phyloP scores from a whole-genome alignment of 2,329 filamentous ascomycete species.

The Talaromyces verruculosus region DNA sequence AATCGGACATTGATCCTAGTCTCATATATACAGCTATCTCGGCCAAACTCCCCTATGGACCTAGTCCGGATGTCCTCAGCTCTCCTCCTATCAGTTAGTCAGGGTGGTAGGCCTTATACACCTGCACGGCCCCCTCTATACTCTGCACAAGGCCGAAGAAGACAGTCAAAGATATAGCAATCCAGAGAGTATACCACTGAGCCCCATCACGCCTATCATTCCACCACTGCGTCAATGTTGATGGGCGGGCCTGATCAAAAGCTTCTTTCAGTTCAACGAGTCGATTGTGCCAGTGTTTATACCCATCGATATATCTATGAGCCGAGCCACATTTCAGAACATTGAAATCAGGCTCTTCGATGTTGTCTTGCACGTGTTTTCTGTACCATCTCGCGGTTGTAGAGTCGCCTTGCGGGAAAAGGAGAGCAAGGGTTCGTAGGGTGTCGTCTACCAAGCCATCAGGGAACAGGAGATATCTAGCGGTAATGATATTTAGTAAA shows the following conservation, averaged over 20 bases:
- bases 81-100: background rate
- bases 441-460: background rate
- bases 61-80: too few relatives aligned
- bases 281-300: constrained; percentile 46
- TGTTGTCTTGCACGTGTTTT: too few relatives aligned
- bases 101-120: constrained; percentile 32
- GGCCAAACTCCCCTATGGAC: too few relatives aligned
- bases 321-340: background rate
- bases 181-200: constrained; percentile 50
- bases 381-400: too few relatives aligned
- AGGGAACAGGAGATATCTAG: background rate
- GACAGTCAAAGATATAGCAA: constrained; percentile 42
- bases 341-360: too few relatives aligned
- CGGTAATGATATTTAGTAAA: too few relatives aligned
- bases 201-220: constrained; percentile 43
- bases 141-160: constrained; percentile 46
- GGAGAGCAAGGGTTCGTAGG: constrained; percentile 1
- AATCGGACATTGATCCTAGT: background rate
- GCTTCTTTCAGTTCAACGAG: constrained; percentile 46
- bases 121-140: constrained; percentile 45
- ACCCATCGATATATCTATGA: constrained; percentile 27
- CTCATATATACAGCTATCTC: too few relatives aligned
- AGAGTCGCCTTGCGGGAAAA: constrained; percentile 13
- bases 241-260: constrained; percentile 42
- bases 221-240: constrained; percentile 40